A percentile compares a stretch with the other conserved stretches of the same genome.
phyloP scores from a whole-genome alignment of 305 asterid species.

The Caryopteris hybrid region DNA sequence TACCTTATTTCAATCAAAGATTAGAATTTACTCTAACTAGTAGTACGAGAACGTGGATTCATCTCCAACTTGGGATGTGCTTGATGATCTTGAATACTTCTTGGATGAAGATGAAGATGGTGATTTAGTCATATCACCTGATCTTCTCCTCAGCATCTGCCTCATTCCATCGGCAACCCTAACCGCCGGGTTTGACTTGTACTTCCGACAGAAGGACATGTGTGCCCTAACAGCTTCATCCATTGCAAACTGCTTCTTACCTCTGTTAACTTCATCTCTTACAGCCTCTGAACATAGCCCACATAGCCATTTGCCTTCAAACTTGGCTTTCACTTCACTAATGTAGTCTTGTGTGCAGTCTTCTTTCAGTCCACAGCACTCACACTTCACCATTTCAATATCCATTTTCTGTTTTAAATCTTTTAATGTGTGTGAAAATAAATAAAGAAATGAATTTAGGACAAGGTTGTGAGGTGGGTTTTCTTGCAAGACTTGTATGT shows the following conservation, averaged over 20 bases:
- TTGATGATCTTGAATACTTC: constrained; percentile 50
- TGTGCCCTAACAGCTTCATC: constrained; percentile 77
- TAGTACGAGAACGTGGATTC: constrained; percentile 36
- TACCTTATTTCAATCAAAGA: constrained; percentile 16
- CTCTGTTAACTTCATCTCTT: constrained; percentile 61
- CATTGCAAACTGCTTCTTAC: constrained; percentile 34
- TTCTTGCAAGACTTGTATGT: neutral
- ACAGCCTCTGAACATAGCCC: constrained; percentile 91
- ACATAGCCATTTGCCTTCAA: constrained; percentile 84
- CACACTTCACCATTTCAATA: constrained; percentile 66
- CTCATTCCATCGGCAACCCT: constrained; percentile 86
- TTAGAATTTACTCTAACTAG: neutral
- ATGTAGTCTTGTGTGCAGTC: constrained; percentile 88
- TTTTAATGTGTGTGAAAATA: neutral
- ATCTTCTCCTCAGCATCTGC: constrained; percentile 69
- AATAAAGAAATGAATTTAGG: neutral
- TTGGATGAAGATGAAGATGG: constrained; percentile 29
- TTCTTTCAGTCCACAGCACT: constrained; percentile 82
- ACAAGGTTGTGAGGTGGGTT: neutral
- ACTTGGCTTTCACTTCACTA: constrained; percentile 52
- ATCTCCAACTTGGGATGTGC: constrained; percentile 49
- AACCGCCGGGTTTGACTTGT: constrained; percentile 61
- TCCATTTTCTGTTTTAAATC: too few relatives aligned
- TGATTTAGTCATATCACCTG: constrained; percentile 34
- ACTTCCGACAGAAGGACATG: constrained; percentile 69